Evolutionary conservation across 768 basidiomycete genomes (phyloP), one percentile per base, ranked within the genome.

Genomic region (Chlorophyllum brunneum): DNA sequence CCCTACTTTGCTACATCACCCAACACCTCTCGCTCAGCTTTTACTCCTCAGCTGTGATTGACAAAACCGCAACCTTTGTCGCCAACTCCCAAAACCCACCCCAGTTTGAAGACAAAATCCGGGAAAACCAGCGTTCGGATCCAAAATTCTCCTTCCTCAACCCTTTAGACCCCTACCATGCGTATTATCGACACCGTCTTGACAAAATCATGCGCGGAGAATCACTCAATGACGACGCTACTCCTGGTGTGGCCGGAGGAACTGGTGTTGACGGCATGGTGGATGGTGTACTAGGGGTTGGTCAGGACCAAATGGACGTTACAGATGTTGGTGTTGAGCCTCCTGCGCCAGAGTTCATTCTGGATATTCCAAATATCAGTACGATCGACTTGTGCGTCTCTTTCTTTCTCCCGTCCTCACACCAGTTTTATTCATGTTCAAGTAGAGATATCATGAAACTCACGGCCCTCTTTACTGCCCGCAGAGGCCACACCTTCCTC

Each of bases 71-170:
- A 3, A 69, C 79, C 10, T 92, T 88, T 55, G 89, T 98, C 55
- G 92, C 94, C 30, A 87, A 90, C 58, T 95, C 94, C n/a, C 88
- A 88, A 23, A 91, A 97, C 62, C 93, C 95, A 5, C 82, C 85
- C 8, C 83, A 88, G 61, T 94, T 99, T 64, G 95, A 98, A 73
- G 92, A 94, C 66, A 95, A 95, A 73, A 93, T 99, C 68, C 85
- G 94, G 61, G 94, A 98, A 72, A 88, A 90, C 62, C 95, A 95
- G 70, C 91, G 93, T 71, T 81, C 85, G 58, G 95, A 98, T 76
- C 92, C 94, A 52, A 95, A 97, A 73, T 99, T 98, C 78, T 93
- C 95, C 53, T 99, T 99, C 77, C 81, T 99, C 68, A 95, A 95
- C 74, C 86, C 92, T 56, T 82, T 83, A 43, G 97, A 99, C 77